These are phyloP conservation scores for Fusarium agapanthi DNA, from an alignment of 2,329 filamentous ascomycete species.

Conservation along the genomic window DNA sequence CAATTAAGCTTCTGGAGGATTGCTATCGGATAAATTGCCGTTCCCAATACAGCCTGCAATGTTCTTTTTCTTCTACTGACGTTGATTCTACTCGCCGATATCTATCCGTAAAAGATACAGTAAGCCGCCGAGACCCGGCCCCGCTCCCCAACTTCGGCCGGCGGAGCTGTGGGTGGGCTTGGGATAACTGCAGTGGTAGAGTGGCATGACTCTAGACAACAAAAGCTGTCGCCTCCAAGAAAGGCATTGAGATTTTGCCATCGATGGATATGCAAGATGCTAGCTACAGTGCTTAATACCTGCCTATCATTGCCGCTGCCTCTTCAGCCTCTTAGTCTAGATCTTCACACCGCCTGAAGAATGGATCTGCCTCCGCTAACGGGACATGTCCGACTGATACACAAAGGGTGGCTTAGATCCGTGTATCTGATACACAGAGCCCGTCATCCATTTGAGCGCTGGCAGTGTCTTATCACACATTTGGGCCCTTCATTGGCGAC, in stretches of 20 bases:
- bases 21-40: conserved; percentile 22
- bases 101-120: background rate
- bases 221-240: background rate
- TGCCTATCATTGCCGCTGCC: conserved; percentile 2
- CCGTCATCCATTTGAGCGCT: background rate
- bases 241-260: background rate
- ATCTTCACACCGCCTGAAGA: conserved; percentile 34
- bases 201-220: conserved; percentile 24
- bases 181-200: conserved; percentile 6
- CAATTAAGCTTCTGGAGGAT: conserved; percentile 2
- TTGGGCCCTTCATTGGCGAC: background rate
- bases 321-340: background rate
- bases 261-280: conserved; percentile 14
- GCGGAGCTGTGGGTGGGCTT: conserved; percentile 3
- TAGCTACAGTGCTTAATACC: background rate
- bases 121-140: conserved; percentile 18
- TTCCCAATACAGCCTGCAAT: background rate
- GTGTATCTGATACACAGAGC: background rate
- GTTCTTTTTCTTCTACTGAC: background rate
- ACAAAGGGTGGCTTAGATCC: background rate
- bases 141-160: conserved; percentile 9
- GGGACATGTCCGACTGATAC: conserved; percentile 25
- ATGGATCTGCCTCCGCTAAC: conserved; percentile 29
- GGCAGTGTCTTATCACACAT: background rate
- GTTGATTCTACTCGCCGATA: background rate